Conservation (phyloP, 768 basidiomycete species). For the Tricholomella constricta region DNA sequence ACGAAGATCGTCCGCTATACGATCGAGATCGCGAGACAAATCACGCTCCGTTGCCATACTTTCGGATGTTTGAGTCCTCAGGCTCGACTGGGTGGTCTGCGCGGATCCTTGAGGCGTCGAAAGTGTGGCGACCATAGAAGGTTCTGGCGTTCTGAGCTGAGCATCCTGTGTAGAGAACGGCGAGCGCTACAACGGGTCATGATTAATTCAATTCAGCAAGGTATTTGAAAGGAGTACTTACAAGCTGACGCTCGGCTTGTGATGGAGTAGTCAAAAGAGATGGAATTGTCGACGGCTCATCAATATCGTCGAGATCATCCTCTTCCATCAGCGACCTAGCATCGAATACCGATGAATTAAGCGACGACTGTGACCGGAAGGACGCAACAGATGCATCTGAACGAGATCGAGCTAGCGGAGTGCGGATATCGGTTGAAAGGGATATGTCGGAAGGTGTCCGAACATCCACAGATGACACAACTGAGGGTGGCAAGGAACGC, state of each 20-base stretch:
- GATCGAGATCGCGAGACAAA: constrained; percentile 49
- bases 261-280: constrained; percentile 53
- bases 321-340: constrained; percentile 36
- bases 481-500: constrained; percentile 6
- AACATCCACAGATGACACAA: constrained; percentile 6
- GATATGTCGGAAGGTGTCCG: constrained; percentile 29
- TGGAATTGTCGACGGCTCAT: constrained; percentile 50
- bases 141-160: constrained; percentile 38
- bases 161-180: constrained; percentile 29
- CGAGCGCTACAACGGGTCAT: neutral
- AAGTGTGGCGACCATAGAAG: constrained; percentile 37
- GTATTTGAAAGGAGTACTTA: constrained; percentile 12
- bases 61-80: constrained; percentile 32
- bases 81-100: constrained; percentile 34
- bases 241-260: constrained; percentile 14
- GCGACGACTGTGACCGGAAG: constrained; percentile 45
- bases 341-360: constrained; percentile 40
- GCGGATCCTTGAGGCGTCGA: constrained; percentile 43
- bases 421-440: constrained; percentile 36
- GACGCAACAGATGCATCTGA: constrained; percentile 29
- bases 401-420: constrained; percentile 20
- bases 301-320: constrained; percentile 25
- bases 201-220: neutral
- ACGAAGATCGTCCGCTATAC: constrained; percentile 57
- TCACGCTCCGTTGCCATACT: constrained; percentile 53